Conservation (phyloP, 2,329 filamentous ascomycete species). For the Plenodomus biglobosus region DNA sequence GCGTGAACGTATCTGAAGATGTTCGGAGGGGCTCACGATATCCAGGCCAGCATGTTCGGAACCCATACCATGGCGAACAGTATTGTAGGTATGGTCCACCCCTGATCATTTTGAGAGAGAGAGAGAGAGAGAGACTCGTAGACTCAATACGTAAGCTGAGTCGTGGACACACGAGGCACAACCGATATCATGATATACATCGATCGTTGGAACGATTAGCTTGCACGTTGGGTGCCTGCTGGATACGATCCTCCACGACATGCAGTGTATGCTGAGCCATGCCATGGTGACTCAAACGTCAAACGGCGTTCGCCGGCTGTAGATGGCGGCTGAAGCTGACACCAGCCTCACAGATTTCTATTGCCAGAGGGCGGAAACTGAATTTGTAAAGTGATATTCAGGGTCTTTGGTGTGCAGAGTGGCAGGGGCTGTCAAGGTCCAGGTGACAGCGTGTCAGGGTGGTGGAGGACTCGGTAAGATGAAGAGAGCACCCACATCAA, state of each 20-base stretch:
- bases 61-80: neutral
- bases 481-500: constrained; percentile 16
- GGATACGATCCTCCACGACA: neutral
- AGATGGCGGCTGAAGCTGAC: too few species aligned
- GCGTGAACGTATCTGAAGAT: neutral
- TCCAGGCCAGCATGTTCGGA: neutral
- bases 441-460: constrained; percentile 18
- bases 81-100: neutral
- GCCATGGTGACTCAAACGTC: neutral
- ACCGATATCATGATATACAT: neutral
- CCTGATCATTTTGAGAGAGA: neutral
- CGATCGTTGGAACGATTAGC: neutral
- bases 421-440: constrained; percentile 13
- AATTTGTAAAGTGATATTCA: neutral
- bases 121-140: neutral
- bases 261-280: neutral
- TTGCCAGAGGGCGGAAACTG: constrained; percentile 1
- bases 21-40: neutral
- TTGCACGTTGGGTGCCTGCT: neutral
- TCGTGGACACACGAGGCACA: neutral
- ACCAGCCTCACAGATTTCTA: neutral
- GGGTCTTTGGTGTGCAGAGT: constrained; percentile 4
- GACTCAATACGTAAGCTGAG: neutral
- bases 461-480: constrained; percentile 34
- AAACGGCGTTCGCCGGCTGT: too few species aligned